Base-by-base conservation (phyloP, 768 basidiomycete species). In the Tricholoma hemisulphureum region DNA sequence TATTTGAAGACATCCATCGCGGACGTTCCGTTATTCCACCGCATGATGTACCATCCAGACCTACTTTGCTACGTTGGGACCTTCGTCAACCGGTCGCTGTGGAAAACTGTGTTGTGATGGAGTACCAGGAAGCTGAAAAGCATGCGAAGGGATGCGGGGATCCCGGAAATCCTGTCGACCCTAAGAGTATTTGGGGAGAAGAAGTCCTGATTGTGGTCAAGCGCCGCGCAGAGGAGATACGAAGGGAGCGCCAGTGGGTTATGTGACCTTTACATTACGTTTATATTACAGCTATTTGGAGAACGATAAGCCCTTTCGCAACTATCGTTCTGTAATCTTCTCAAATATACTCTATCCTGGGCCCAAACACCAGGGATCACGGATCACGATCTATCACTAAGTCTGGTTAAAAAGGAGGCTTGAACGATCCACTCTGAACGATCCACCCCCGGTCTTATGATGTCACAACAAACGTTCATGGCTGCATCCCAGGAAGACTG, bases 71-170 rank as follows among this genome's bases (percentile, higher is more conserved):
- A 21, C 79, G 93, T 45, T 99, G 96, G 97, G 87, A 93, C 63
- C 80, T 82, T 16, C 68, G 69, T 2, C 71, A 71, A 34, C 86
- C 88, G 2, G 67, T 98, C 20, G 76, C 80, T 23, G 74, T 83
- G n/a, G 87, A 90, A 35, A 98, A 98, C 69, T 84, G 89, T 56
- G 91, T 95, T 10, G 87, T 94, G 2, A 86, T 98, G 73, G 91
- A 93, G 56, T 71, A 79, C 55, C 78, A 76, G 51, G 92, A 97
- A 55, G 90, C 86, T 0, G 86, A 86, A 66, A 80, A 76, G 56
- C 93, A 94, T 68, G 67, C 77, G 34, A 73, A 70, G 56, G 77
- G 77, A 34, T 84, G 82, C 43, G 76, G 72, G 54, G 66, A 66
- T 18, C 72, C 65, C 7, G 63, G 39, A 13, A 29, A 67, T 18